These are phyloP conservation scores for Rhizopus stolonifer DNA, from an alignment of 371 early-diverging fungal genomes.

Conservation along the genomic window DNA sequence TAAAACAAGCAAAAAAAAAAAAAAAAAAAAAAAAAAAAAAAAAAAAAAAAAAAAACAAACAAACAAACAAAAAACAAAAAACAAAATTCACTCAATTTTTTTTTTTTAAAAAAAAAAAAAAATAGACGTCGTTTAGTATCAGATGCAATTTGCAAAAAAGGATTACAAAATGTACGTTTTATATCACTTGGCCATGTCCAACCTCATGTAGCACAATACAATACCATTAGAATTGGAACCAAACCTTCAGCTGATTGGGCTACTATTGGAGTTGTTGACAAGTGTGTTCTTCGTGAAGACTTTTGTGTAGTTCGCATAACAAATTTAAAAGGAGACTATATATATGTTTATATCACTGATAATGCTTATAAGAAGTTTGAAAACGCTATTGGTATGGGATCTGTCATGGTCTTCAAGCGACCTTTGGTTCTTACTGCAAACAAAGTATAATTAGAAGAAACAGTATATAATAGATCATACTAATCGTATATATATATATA, in stretches of 20 bases:
- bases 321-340: conserved; percentile 29
- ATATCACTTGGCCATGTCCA: conserved; percentile 16
- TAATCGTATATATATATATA: not conserved
- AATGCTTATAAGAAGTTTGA: conserved; percentile 22
- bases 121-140: conserved; percentile 12
- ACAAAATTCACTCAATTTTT: not conserved
- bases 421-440: conserved; percentile 23
- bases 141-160: conserved; percentile 7
- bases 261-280: conserved; percentile 38
- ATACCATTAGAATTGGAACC: conserved; percentile 30
- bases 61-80: too few relatives aligned
- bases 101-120: not conserved
- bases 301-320: conserved; percentile 31
- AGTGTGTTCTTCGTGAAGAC: conserved; percentile 11
- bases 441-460: too few relatives aligned
- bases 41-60: too few relatives aligned
- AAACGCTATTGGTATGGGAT: conserved; percentile 24
- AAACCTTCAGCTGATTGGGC: conserved; percentile 38
- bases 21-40: too few relatives aligned
- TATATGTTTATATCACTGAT: conserved; percentile 32
- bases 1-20: too few relatives aligned
- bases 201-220: conserved; percentile 4
- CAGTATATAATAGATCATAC: too few relatives aligned
- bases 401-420: conserved; percentile 28
- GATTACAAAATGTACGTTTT: conserved; percentile 14